phyloP scores from a whole-genome alignment of 306 rosid species.

The Inga leiocalycina region DNA sequence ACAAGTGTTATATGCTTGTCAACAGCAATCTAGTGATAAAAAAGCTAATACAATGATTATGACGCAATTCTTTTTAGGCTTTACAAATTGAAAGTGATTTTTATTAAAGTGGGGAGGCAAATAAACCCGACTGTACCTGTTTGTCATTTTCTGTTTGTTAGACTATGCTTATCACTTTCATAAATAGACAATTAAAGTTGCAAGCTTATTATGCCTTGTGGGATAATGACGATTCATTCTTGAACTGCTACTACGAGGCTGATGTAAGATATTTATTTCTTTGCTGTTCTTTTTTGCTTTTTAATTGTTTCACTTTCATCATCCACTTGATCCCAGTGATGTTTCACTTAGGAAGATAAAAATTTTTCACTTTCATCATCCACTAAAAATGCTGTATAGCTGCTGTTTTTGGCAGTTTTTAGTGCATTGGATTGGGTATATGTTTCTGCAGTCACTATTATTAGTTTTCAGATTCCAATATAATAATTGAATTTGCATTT shows the following conservation, averaged over 20 bases:
- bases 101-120: slow-evolving; percentile 15
- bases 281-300: background rate
- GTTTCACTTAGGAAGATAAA: slow-evolving; percentile 22
- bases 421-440: slow-evolving; percentile 10
- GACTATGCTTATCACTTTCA: slow-evolving; percentile 6
- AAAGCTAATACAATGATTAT: slow-evolving; percentile 1
- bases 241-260: background rate
- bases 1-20: slow-evolving; percentile 8
- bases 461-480: background rate
- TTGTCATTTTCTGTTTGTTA: slow-evolving; percentile 29
- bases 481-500: background rate
- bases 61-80: slow-evolving; percentile 22
- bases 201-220: background rate
- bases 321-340: slow-evolving; percentile 23
- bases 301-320: slow-evolving; percentile 28
- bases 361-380: background rate
- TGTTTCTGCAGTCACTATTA: background rate
- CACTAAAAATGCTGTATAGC: background rate
- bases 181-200: background rate
- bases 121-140: background rate
- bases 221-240: background rate
- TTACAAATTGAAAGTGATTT: slow-evolving; percentile 6
- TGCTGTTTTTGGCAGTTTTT: slow-evolving; percentile 1
- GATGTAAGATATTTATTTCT: background rate
- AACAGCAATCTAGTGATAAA: background rate